Base-by-base conservation (phyloP, 352 stramenopile species). In the Pilasporangium apinafurcum region DNA sequence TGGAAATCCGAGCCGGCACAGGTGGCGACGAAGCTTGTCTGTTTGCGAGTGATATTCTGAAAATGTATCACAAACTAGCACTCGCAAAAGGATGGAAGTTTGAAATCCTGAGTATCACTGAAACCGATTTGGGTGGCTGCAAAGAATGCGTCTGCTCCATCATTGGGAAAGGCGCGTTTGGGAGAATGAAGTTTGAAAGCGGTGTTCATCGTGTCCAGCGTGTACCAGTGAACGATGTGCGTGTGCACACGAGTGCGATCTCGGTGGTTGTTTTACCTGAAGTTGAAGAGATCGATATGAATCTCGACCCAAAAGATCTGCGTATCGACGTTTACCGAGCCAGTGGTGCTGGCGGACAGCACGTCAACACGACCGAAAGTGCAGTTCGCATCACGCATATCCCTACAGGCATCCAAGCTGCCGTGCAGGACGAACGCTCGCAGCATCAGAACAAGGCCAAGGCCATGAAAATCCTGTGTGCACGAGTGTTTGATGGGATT, bases 291-390 rank as follows among this genome's bases (percentile, higher is more conserved):
- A 72, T 90, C 14, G 84, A 95, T 44, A 65, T 83, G 50, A 44
- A 96, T 68, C 72, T 99, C 3, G 85, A 98, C 46, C 51, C 71
- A 16, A 97, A 98, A 51, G 96, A 99, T 57, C 77, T 99, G 36
- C 90, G 96, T 51, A 96, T 99, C 48, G 90, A 96, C 37, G 98
- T 97, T n/a, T 98, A 97, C 67, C 78, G 96, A 20, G 94, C 91
- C 18, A 97, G 94, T 44, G 96, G 96, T 33, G 93, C 95, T 31
- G 96, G 96, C 32, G 96, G 94, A 0, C 96, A 99, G 75, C 98
- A 99, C 65, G 96, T 99, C n/a, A 99, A 99, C 80, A 99, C 98
- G 47, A 98, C 95, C 7, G 96, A 99, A 57, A 98, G 91, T 37
- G 95, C 93, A 8, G 94, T 98, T 29, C 92, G 97, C 44, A 82